phyloP scores from a whole-genome alignment of 208 protist species.

The Leishmania aethiopica region DNA sequence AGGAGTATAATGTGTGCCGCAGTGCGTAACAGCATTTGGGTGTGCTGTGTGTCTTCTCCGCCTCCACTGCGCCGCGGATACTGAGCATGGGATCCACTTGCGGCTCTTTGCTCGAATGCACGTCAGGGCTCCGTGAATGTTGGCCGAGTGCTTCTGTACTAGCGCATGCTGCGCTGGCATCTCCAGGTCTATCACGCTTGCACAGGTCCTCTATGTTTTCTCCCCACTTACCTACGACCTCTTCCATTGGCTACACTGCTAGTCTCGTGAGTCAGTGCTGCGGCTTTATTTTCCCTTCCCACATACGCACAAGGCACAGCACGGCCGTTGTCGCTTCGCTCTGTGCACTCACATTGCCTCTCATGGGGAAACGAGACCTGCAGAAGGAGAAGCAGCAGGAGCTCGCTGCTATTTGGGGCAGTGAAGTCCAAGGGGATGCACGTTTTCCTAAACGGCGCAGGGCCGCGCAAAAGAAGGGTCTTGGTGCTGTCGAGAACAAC shows the following conservation, averaged over 20 bases:
- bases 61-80: not conserved
- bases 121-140: not conserved
- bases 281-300: not conserved
- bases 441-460: constrained; percentile 74
- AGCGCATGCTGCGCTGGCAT: not conserved
- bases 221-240: constrained; percentile 6
- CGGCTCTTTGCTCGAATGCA: not conserved
- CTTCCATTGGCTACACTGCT: constrained; percentile 2
- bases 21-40: not conserved
- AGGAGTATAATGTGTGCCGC: not conserved
- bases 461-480: constrained; percentile 29
- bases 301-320: not conserved
- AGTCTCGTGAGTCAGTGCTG: not conserved
- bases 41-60: not conserved
- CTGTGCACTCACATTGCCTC: not conserved
- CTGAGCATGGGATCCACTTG: not conserved
- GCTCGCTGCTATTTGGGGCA: constrained; percentile 87
- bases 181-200: not conserved
- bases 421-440: constrained; percentile 67
- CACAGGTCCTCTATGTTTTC: not conserved
- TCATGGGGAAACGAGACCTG: constrained; percentile 77
- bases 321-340: not conserved
- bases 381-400: constrained; percentile 85
- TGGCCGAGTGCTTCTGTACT: not conserved
- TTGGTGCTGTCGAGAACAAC: constrained; percentile 22